Base-by-base conservation (phyloP, 495 filamentous ascomycete genomes). In the Daldinia decipiens region DNA sequence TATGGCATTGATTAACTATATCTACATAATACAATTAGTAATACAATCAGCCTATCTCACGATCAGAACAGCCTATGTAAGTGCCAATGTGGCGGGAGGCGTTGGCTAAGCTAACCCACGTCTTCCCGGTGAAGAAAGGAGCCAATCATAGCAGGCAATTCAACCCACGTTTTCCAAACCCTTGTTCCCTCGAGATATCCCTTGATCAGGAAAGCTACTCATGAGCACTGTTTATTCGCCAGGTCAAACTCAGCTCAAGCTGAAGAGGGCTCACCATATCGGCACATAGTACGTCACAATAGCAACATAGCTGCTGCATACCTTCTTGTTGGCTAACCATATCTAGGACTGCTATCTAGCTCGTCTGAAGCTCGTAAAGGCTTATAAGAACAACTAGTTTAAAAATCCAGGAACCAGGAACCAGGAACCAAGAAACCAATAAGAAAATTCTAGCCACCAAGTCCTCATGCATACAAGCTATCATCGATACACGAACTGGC, bases 111-210 rank as follows among this genome's bases (percentile, higher is more conserved):
- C 24, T 17, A 31, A 15, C 26, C 29, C 5, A 57, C 4, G 51
- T 51, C 31, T 57, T n/a, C 21, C 17, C 5, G 26, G 45, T 38
- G 47, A 13, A 40, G 39, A 61, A 31, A 26, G 38, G 15, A 11
- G 36, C 70, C 70, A 72, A 72, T 72, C 51, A 62, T 19, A 31
- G 56, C 53, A 17, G 31, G 12, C n/a, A 67, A 56, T 57, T 27
- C 21, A 50, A 21, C 65, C 59, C 67, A 70, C 67, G 67, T 70
- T 70, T 36, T 40, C 31, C 19, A 1, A 15, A 50, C 31, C 67
- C 62, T 57, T 65, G 61, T 50, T 26, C 17, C 27, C 19, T 11
- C 26, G 21, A 45, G 32, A 58, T 34, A 43, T 54, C 51, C 21
- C 21, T 24, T 24, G 1, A 59, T 53, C 32, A 52, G 19, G 38